Evolutionary conservation across 2,329 filamentous ascomycete genomes (phyloP).

Genomic region (Aspergillus niger): DNA sequence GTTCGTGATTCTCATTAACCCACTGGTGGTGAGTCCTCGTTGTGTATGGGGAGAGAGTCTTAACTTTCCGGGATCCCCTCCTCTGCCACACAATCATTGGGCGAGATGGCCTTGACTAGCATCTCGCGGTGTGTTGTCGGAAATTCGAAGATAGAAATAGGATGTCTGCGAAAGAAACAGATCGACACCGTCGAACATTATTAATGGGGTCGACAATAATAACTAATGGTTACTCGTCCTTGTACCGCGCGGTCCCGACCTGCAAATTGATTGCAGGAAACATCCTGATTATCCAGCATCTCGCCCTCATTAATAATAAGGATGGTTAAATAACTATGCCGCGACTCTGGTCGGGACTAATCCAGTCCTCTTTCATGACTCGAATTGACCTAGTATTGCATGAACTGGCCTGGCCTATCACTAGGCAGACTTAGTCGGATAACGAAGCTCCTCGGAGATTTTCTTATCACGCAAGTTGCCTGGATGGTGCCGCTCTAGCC

Average conservation of each 20-base stretch:
- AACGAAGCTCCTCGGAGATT: slow-evolving; percentile 14
- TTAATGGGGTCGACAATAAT: neutral
- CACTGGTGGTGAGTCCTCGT: neutral
- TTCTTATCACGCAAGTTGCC: slow-evolving; percentile 11
- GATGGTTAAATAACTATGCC: neutral
- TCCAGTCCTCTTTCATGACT: neutral
- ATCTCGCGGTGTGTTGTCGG: slow-evolving; percentile 9
- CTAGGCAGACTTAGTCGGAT: slow-evolving; percentile 1
- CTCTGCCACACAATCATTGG: slow-evolving; percentile 1
- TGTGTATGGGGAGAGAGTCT: neutral
- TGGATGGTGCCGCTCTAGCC: slow-evolving; percentile 7
- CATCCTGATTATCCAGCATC: neutral
- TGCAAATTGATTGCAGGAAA: slow-evolving; percentile 1
- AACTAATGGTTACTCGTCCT: neutral
- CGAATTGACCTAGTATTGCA: neutral
- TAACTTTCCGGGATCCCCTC: neutral
- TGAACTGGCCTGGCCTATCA: slow-evolving; percentile 3
- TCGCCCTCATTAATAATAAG: neutral
- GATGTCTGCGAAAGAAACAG: neutral
- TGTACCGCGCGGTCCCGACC: neutral
- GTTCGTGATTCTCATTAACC: neutral
- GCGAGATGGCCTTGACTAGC: neutral
- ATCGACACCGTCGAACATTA: slow-evolving; percentile 6
- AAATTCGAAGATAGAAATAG: neutral
- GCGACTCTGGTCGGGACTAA: neutral